Percentiles rank a stretch among this genome's conserved stretches.
Evolutionary conservation across 768 basidiomycete genomes (phyloP).

Genomic region (Gloeopeniophorella convolvens): DNA sequence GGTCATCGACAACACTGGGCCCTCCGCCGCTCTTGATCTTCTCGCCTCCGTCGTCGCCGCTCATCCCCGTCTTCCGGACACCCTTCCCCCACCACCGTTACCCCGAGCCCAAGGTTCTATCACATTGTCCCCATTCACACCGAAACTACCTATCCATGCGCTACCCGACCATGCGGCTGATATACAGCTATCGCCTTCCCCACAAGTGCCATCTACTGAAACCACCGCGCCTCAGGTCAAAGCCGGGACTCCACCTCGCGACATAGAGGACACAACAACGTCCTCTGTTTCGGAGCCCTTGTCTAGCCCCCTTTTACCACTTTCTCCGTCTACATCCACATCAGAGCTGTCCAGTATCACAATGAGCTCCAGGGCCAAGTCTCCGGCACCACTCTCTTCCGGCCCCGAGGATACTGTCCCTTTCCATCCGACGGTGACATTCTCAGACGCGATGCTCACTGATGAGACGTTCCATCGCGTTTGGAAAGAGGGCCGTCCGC

Average conservation of each 20-base stretch:
- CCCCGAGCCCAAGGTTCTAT: constrained; percentile 3
- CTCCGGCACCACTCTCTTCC: background rate
- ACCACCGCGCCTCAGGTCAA: constrained; percentile 3
- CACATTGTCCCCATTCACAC: background rate
- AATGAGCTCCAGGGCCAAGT: constrained; percentile 6
- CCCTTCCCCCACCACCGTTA: background rate
- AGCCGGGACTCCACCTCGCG: constrained; percentile 8
- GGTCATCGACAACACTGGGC: background rate
- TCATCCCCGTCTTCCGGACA: constrained; percentile 11
- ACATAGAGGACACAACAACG: constrained; percentile 11
- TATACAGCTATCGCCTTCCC: background rate
- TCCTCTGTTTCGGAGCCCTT: constrained; percentile 14
- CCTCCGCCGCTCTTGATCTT: constrained; percentile 16
- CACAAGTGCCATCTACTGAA: background rate
- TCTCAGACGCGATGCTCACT: constrained; percentile 44
- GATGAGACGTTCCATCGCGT: constrained; percentile 55
- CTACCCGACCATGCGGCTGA: background rate
- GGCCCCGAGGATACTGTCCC: constrained; percentile 29
- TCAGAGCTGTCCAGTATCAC: constrained; percentile 13
- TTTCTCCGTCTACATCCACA: constrained; percentile 17
- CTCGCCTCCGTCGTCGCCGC: constrained; percentile 17
- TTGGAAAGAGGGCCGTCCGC: constrained; percentile 69
- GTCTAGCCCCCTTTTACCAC: constrained; percentile 16
- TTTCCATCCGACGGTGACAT: constrained; percentile 40
- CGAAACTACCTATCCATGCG: background rate